These are phyloP conservation scores for Lasiodiplodia sp. DNA, from an alignment of 2,329 filamentous ascomycete genomes.

Conservation along the genomic window DNA sequence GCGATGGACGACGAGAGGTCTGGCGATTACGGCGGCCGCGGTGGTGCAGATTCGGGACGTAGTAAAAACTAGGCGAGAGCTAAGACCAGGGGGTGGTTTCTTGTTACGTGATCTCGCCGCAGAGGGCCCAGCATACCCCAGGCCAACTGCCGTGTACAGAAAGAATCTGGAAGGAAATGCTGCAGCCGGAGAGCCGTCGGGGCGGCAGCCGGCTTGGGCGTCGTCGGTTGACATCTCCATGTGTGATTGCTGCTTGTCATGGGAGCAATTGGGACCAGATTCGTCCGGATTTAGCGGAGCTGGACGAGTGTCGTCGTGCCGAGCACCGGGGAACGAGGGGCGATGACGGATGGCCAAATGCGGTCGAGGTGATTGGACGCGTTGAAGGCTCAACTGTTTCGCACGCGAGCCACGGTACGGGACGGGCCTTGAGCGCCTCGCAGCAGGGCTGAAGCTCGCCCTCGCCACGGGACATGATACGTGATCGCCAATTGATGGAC, in stretches of 20 bases:
- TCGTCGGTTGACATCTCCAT: background rate
- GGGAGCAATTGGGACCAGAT: background rate
- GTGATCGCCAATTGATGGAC: background rate
- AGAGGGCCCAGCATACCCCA: conserved; percentile 15
- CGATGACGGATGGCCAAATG: background rate
- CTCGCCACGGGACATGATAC: too few species aligned
- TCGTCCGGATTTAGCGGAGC: background rate
- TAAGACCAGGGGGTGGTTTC: conserved; percentile 28
- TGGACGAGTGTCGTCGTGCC: background rate
- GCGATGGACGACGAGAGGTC: conserved; percentile 1
- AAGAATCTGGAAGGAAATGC: conserved; percentile 7
- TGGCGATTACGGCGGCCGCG: conserved; percentile 12
- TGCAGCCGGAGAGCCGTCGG: background rate
- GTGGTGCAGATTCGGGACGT: background rate
- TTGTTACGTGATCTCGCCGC: conserved; percentile 28
- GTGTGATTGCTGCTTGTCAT: conserved; percentile 2
- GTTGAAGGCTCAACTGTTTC: background rate
- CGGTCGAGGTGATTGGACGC: conserved; percentile 7
- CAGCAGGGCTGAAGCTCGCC: background rate
- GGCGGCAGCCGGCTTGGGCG: conserved; percentile 1
- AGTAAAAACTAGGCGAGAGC: conserved; percentile 23
- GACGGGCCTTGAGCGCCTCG: conserved; percentile 10
- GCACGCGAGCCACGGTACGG: conserved; percentile 18
- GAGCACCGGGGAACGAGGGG: background rate
- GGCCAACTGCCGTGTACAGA: background rate